Evolutionary conservation across 192 early-diverging fungal species (phyloP).

Genomic region (Coemansia sp.): DNA sequence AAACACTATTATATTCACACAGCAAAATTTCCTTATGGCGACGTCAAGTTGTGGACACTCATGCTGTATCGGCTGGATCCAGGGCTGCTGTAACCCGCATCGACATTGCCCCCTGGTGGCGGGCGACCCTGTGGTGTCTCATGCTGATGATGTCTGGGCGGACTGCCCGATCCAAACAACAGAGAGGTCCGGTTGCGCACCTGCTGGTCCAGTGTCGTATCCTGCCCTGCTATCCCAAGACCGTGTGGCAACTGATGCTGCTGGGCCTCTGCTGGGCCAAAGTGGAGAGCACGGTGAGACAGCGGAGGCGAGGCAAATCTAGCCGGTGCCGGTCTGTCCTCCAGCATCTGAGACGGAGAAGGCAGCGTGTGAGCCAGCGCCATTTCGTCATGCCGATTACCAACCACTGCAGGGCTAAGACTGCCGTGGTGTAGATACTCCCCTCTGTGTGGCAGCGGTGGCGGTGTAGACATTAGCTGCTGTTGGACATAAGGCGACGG

Average conservation of each 20-base stretch:
- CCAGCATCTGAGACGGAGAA: slow-evolving; percentile 10
- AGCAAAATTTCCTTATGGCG: slow-evolving; percentile 15
- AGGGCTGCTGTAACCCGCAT: slow-evolving; percentile 14
- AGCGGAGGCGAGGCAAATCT: background rate
- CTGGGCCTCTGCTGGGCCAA: background rate
- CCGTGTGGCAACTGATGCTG: background rate
- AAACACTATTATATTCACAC: background rate
- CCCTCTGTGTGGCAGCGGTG: background rate
- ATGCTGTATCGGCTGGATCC: slow-evolving; percentile 42
- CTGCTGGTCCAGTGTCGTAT: slow-evolving; percentile 16
- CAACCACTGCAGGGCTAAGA: slow-evolving; percentile 4
- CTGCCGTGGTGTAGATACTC: background rate
- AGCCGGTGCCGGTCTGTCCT: background rate
- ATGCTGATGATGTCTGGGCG: background rate
- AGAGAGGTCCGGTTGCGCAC: slow-evolving; percentile 11
- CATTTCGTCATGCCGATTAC: background rate
- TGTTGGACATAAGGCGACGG: background rate
- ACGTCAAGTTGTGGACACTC: slow-evolving; percentile 48
- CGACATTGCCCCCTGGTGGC: background rate
- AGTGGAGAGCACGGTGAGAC: slow-evolving; percentile 5
- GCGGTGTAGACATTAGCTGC: background rate
- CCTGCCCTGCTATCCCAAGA: background rate
- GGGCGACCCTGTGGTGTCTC: slow-evolving; percentile 8
- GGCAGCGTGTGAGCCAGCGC: background rate
- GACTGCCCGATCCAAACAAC: background rate